phyloP scores from a whole-genome alignment of 2,329 filamentous ascomycete species.

The Diaporthe citri region DNA sequence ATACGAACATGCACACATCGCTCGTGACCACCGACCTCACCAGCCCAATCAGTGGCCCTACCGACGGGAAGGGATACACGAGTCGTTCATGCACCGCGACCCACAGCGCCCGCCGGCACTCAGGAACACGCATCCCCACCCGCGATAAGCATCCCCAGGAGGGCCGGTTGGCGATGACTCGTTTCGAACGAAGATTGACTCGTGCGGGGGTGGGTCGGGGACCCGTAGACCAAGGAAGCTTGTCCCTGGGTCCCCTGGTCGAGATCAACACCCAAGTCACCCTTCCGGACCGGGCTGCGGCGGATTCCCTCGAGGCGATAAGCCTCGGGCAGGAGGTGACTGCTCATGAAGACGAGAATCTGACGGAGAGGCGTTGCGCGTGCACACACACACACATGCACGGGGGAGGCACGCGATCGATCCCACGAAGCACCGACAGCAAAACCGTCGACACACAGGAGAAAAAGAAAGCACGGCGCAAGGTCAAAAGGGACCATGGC shows the following conservation, averaged over 20 bases:
- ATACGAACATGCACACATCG: background rate
- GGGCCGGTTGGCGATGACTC: constrained; percentile 9
- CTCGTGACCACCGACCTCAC: background rate
- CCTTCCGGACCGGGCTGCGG: background rate
- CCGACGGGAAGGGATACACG: constrained; percentile 26
- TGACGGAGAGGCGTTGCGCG: background rate
- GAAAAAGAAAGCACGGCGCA: too few species aligned
- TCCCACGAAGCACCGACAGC: background rate
- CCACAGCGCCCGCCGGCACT: background rate
- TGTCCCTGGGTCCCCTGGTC: background rate
- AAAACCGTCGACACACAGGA: too few species aligned
- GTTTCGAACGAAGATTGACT: background rate
- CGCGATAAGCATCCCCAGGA: constrained; percentile 2
- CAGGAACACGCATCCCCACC: background rate
- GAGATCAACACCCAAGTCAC: background rate
- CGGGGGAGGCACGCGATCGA: background rate
- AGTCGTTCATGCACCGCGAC: constrained; percentile 3
- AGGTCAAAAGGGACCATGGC: too few species aligned
- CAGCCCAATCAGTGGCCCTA: constrained; percentile 4
- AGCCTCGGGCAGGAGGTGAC: background rate
- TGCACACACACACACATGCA: background rate
- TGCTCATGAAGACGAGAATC: background rate
- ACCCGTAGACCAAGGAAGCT: constrained; percentile 22
- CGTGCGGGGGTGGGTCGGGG: constrained; percentile 16
- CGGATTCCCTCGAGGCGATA: background rate